A percentile compares a stretch with the other conserved stretches of the same genome.
phyloP scores from a whole-genome alignment of 495 filamentous ascomycete genomes.

The Terfezia claveryi region DNA sequence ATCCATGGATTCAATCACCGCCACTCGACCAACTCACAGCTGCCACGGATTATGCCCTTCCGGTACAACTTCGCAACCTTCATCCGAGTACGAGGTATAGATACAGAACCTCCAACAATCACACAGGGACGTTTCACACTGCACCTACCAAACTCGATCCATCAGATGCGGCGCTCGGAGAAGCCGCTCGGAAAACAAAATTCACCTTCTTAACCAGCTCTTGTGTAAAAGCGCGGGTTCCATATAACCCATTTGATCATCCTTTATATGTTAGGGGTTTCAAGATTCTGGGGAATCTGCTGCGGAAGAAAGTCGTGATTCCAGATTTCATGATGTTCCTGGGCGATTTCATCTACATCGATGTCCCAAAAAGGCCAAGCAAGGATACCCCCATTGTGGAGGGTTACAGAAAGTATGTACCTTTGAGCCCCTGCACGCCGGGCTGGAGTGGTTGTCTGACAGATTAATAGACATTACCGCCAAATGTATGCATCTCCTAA shows the following conservation, averaged over 20 bases:
- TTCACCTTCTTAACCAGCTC: conserved; percentile 81
- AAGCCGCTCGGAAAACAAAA: conserved; percentile 32
- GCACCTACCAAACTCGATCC: conserved; percentile 31
- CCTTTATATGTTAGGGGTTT: conserved; percentile 64
- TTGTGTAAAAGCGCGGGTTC: conserved; percentile 76
- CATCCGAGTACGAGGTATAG: conserved; percentile 46
- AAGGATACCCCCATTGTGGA: conserved; percentile 44
- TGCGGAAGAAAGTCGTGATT: conserved; percentile 29
- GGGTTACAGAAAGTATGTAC: conserved; percentile 19
- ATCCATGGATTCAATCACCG: conserved; percentile 42
- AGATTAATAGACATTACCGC: conserved; percentile 44
- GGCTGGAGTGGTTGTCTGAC: too few species aligned
- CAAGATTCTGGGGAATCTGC: conserved; percentile 31
- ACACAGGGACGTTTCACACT: conserved; percentile 54
- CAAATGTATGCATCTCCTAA: conserved; percentile 84
- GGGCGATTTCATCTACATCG: conserved; percentile 96
- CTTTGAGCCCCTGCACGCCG: not conserved
- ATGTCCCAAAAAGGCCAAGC: conserved; percentile 59
- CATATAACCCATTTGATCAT: conserved; percentile 63
- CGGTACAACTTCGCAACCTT: conserved; percentile 34
- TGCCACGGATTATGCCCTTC: conserved; percentile 59
- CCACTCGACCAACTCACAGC: conserved; percentile 40
- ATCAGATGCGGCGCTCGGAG: conserved; percentile 21
- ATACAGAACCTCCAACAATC: conserved; percentile 64
- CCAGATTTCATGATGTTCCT: conserved; percentile 87